These are phyloP conservation scores for Musa balbisiana DNA, from an alignment of 202 grass and related monocot species.

Conservation along the genomic window DNA sequence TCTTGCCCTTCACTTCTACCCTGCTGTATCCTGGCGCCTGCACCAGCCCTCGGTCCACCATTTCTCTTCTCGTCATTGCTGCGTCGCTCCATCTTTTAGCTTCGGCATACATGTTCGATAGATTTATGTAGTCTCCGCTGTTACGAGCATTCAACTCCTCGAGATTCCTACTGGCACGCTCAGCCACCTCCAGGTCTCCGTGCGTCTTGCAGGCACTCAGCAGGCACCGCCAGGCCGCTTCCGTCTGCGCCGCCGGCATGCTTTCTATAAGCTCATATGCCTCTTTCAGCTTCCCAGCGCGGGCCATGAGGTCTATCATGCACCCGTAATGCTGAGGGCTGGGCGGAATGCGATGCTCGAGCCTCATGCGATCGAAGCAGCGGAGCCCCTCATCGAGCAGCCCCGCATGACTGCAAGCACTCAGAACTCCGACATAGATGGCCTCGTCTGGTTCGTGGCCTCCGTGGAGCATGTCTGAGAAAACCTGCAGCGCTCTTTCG, in stretches of 20 bases:
- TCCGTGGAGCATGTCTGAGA: constrained; percentile 41
- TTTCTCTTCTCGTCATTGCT: constrained; percentile 31
- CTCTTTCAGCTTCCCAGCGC: constrained; percentile 45
- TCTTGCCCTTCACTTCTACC: constrained; percentile 60
- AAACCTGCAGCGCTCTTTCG: constrained; percentile 36
- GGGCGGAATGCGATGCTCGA: constrained; percentile 48
- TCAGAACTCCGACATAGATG: constrained; percentile 62
- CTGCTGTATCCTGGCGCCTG: constrained; percentile 44
- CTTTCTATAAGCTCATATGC: constrained; percentile 43
- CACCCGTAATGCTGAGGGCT: constrained; percentile 73
- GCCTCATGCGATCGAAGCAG: constrained; percentile 74
- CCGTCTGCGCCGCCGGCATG: constrained; percentile 43
- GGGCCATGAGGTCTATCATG: constrained; percentile 73
- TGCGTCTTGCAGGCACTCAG: constrained; percentile 61
- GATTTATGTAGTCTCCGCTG: constrained; percentile 53
- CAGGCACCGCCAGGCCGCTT: constrained; percentile 53
- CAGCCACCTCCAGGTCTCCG: constrained; percentile 40
- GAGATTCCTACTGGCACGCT: constrained; percentile 29
- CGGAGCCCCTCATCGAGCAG: constrained; percentile 52
- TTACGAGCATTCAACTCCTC: constrained; percentile 29
- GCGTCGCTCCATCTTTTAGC: constrained; percentile 30
- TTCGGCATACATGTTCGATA: constrained; percentile 55
- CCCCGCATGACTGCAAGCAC: constrained; percentile 55
- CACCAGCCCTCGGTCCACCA: constrained; percentile 32
- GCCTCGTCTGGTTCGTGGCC: constrained; percentile 44